Percentiles rank a stretch among this genome's conserved stretches.
Conservation (phyloP, 192 early-diverging fungal species). For the Diversispora eburnea region DNA sequence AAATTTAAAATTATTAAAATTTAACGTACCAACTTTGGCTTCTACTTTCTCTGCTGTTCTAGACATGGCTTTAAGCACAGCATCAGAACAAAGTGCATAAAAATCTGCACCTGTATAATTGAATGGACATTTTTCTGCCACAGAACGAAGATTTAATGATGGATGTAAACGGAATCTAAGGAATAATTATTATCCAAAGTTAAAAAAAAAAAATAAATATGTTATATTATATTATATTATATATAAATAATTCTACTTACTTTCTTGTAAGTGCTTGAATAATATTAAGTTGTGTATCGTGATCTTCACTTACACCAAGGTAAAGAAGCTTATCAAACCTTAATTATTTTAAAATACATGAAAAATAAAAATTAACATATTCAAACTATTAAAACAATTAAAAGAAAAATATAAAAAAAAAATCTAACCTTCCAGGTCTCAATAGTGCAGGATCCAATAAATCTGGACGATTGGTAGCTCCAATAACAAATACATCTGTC, state of each 20-base stretch:
- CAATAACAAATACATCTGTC: conserved; percentile 94
- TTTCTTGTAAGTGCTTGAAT: conserved; percentile 93
- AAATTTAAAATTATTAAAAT: too few species aligned
- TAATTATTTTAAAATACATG: conserved; percentile 16
- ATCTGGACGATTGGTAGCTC: conserved; percentile 98
- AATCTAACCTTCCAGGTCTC: conserved; percentile 75
- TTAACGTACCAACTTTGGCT: conserved; percentile 41
- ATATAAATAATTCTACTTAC: conserved; percentile 37
- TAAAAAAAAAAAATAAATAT: neutral
- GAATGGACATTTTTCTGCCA: conserved; percentile 86
- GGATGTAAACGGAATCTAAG: conserved; percentile 79
- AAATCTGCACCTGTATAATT: conserved; percentile 97
- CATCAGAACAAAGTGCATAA: conserved; percentile 96
- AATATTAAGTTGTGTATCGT: conserved; percentile 83
- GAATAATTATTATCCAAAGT: neutral
- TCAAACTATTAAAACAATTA: too few species aligned
- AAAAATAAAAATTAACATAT: too few species aligned
- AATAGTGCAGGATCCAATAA: conserved; percentile 90
- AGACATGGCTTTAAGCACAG: conserved; percentile 94
- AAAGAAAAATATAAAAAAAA: conserved; percentile 9
- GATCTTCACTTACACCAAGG: conserved; percentile 88
- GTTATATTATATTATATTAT: neutral
- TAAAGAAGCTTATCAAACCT: conserved; percentile 97
- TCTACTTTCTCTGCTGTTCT: conserved; percentile 76
- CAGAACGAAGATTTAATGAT: conserved; percentile 63